Evolutionary conservation across 495 filamentous ascomycete species (phyloP).

Genomic region (Hapsidospora chrysogenum): DNA sequence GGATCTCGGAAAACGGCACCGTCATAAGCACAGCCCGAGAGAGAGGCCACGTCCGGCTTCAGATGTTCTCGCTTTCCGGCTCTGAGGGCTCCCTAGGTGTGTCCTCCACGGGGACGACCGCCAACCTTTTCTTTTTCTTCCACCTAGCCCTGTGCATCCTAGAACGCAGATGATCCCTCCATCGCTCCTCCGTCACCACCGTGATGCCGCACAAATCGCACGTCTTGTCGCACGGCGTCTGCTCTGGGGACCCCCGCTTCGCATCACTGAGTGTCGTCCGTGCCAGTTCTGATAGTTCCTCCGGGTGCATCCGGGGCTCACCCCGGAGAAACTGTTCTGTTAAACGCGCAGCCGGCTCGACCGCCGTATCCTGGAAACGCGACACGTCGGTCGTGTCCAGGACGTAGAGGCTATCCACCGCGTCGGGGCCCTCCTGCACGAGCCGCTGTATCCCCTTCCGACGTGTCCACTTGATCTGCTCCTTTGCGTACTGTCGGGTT

Average conservation of each 20-base stretch:
- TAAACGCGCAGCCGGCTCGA: constrained; percentile 43
- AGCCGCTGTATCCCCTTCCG: constrained; percentile 59
- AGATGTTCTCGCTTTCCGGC: neutral
- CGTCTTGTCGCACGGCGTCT: constrained; percentile 30
- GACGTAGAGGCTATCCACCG: constrained; percentile 44
- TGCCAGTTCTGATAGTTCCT: constrained; percentile 41
- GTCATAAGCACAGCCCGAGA: too few species aligned
- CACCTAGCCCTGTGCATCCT: constrained; percentile 32
- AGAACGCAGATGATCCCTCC: constrained; percentile 58
- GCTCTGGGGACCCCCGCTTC: constrained; percentile 16
- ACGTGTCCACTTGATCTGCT: constrained; percentile 74
- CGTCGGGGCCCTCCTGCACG: constrained; percentile 25
- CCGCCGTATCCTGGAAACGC: constrained; percentile 41
- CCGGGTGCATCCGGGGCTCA: constrained; percentile 39
- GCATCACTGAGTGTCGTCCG: constrained; percentile 35
- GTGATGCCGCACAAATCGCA: constrained; percentile 64
- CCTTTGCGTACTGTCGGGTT: constrained; percentile 73
- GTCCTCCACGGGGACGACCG: constrained; percentile 10
- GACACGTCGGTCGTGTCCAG: constrained; percentile 53
- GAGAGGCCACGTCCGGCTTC: constrained; percentile 1
- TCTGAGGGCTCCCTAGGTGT: neutral
- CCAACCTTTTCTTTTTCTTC: constrained; percentile 10
- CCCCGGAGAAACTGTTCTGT: constrained; percentile 40
- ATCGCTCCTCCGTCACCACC: constrained; percentile 52
- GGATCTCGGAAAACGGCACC: too few species aligned